phyloP scores from a whole-genome alignment of 768 basidiomycete genomes.

The Roridomyces roridus region DNA sequence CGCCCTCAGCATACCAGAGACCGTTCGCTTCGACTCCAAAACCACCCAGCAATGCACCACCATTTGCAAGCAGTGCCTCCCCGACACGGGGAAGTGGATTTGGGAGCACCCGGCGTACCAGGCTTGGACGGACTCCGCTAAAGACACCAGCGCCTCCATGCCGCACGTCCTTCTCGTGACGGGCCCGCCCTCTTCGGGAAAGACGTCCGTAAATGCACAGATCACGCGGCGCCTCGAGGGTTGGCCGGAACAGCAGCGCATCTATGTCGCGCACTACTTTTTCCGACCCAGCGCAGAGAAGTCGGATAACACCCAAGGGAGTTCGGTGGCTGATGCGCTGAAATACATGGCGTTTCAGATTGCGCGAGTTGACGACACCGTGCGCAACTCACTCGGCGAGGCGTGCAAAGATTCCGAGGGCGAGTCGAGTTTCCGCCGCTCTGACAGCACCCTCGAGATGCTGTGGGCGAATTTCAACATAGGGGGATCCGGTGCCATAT shows the following conservation, averaged over 20 bases:
- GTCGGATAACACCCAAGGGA: not conserved
- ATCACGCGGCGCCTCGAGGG: not conserved
- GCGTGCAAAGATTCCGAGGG: not conserved
- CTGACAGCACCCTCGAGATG: not conserved
- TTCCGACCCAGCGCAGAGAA: not conserved
- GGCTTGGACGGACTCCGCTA: not conserved
- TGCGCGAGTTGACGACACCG: not conserved
- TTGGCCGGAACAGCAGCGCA: not conserved
- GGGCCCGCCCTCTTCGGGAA: not conserved
- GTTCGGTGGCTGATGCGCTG: not conserved
- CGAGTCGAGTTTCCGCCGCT: not conserved
- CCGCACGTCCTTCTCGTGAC: not conserved
- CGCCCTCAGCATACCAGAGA: not conserved
- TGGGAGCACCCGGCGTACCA: not conserved
- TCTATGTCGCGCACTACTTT: not conserved
- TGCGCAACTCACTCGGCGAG: not conserved
- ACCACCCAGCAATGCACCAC: not conserved
- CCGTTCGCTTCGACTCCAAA: not conserved
- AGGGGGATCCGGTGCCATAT: not conserved
- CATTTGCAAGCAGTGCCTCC: not conserved
- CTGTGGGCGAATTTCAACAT: not conserved
- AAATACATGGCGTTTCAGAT: conserved; percentile 6
- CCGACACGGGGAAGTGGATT: not conserved
- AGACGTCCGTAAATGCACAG: not conserved
- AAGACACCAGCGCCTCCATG: not conserved